Percentiles rank a stretch among this genome's conserved stretches.
Evolutionary conservation across 352 stramenopile genomes (phyloP).

Genomic region (Globisporangium radiosum): DNA sequence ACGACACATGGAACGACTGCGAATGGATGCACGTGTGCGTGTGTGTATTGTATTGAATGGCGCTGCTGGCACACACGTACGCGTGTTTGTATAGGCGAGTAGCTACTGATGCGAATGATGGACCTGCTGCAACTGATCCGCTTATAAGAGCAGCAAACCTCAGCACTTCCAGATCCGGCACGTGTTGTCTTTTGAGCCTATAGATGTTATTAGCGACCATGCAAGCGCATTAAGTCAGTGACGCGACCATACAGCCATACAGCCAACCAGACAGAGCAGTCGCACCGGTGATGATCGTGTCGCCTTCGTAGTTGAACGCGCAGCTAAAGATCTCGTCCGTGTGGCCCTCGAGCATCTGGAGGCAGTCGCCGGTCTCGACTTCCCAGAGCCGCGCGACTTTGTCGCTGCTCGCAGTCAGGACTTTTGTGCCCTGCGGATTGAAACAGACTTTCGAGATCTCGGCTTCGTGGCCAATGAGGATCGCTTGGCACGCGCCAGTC

Average conservation of each 20-base stretch:
- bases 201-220: not conserved
- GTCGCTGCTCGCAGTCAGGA: slow-evolving; percentile 92
- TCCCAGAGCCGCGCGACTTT: slow-evolving; percentile 93
- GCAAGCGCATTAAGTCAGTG: not conserved
- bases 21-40: no score
- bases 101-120: not conserved
- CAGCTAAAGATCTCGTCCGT: slow-evolving; percentile 97
- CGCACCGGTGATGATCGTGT: slow-evolving; percentile 96
- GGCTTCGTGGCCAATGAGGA: slow-evolving; percentile 93
- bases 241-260: no score
- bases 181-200: slow-evolving; percentile 82
- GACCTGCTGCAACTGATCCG: no score
- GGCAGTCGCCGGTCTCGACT: slow-evolving; percentile 90
- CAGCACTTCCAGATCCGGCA: slow-evolving; percentile 83
- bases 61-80: no score
- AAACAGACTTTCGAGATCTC: slow-evolving; percentile 95
- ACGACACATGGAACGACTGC: no score
- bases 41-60: no score
- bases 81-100: no score
- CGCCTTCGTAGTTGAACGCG: slow-evolving; percentile 95
- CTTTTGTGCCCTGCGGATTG: slow-evolving; percentile 92
- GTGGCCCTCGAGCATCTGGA: slow-evolving; percentile 94
- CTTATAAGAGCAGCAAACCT: not conserved
- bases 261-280: not conserved
- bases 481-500: slow-evolving; percentile 91